phyloP scores from a whole-genome alignment of 1,139 yeast genomes.

The Yamadazyma sp. region DNA sequence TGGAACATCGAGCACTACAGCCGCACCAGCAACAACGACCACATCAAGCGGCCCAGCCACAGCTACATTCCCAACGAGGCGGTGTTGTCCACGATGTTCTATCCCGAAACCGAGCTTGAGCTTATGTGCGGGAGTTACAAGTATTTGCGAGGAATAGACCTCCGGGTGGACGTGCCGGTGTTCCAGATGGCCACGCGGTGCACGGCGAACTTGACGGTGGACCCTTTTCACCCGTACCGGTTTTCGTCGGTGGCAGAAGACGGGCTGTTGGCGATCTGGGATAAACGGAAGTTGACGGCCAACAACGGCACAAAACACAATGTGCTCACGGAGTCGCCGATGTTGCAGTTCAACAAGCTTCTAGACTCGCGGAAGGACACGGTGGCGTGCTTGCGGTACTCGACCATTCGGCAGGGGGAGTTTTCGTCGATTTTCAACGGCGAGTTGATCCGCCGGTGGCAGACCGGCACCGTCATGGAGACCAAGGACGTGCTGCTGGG shows the following conservation, averaged over 20 bases:
- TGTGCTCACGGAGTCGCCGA: slow-evolving; percentile 51
- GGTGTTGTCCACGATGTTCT: slow-evolving; percentile 64
- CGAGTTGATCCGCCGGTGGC: slow-evolving; percentile 78
- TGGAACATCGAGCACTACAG: slow-evolving; percentile 76
- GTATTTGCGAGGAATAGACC: slow-evolving; percentile 74
- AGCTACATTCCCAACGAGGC: slow-evolving; percentile 75
- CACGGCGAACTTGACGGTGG: slow-evolving; percentile 66
- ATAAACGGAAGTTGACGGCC: slow-evolving; percentile 60
- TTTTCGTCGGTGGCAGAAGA: slow-evolving; percentile 81
- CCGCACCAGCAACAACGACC: slow-evolving; percentile 39
- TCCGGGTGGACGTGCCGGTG: slow-evolving; percentile 65
- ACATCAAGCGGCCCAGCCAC: slow-evolving; percentile 53
- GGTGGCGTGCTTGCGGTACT: slow-evolving; percentile 70
- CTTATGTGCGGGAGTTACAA: slow-evolving; percentile 78
- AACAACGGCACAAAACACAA: slow-evolving; percentile 15
- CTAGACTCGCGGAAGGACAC: slow-evolving; percentile 64
- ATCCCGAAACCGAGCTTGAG: slow-evolving; percentile 56
- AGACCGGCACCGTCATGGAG: slow-evolving; percentile 50
- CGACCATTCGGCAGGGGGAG: slow-evolving; percentile 67
- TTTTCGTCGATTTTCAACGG: slow-evolving; percentile 81
- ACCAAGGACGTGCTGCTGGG: too few species aligned
- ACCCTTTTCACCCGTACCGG: slow-evolving; percentile 61
- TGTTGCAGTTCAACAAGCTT: slow-evolving; percentile 64
- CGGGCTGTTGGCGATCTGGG: slow-evolving; percentile 87
- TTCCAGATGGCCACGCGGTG: slow-evolving; percentile 78